These are phyloP conservation scores for Apiotrichum porosum DNA, from an alignment of 1,284 basidiomycete genomes.

Conservation along the genomic window DNA sequence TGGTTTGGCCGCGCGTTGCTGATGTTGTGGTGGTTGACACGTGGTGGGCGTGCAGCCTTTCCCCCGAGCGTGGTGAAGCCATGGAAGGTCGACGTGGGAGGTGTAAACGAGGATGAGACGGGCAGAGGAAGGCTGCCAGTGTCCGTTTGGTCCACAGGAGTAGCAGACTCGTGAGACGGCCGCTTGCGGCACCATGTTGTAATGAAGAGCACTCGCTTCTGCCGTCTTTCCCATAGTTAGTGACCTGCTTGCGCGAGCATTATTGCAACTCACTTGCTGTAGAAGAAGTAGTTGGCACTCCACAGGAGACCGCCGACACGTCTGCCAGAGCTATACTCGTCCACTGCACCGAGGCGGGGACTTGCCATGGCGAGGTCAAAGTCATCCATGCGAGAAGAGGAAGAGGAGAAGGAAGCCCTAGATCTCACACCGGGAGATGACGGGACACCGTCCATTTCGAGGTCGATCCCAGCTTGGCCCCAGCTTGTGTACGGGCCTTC, in stretches of 20 bases:
- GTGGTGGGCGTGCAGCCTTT: constrained; percentile 8
- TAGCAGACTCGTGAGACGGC: constrained; percentile 11
- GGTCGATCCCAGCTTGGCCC: constrained; percentile 33
- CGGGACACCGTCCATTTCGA: constrained; percentile 24
- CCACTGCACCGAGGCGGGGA: constrained; percentile 5
- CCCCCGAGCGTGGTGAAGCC: constrained; percentile 9
- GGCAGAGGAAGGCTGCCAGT: constrained; percentile 27
- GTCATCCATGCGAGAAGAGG: constrained; percentile 55
- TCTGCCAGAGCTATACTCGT: constrained; percentile 53
- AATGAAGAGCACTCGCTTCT: constrained; percentile 89
- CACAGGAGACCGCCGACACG: constrained; percentile 75
- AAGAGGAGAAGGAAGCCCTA: neutral
- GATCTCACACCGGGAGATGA: neutral
- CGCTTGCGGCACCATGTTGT: constrained; percentile 83
- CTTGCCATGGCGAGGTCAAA: constrained; percentile 17
- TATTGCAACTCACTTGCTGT: constrained; percentile 66
- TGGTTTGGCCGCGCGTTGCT: constrained; percentile 20
- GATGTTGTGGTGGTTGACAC: constrained; percentile 17
- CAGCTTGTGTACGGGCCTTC: constrained; percentile 27
- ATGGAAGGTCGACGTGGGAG: constrained; percentile 16
- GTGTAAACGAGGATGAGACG: constrained; percentile 26
- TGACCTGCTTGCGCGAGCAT: neutral
- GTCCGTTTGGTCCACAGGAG: constrained; percentile 15
- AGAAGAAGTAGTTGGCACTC: constrained; percentile 97
- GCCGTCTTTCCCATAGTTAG: constrained; percentile 39